A percentile compares a stretch with the other conserved stretches of the same genome.
phyloP scores from a whole-genome alignment of 2,329 filamentous ascomycete genomes.

The Cladosporium colombiae region DNA sequence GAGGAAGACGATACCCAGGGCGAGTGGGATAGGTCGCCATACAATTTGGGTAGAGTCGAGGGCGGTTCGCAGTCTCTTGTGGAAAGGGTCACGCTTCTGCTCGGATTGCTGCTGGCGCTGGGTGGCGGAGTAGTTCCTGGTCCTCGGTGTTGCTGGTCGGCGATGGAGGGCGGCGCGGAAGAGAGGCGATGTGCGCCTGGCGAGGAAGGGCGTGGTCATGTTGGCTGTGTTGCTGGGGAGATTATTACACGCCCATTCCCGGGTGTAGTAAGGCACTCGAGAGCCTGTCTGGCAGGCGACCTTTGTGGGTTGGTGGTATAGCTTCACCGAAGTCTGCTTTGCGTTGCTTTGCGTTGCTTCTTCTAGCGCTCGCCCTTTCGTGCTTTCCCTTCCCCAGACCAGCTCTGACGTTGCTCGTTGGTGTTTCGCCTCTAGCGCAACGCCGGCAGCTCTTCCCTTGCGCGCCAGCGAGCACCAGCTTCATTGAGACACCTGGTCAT shows the following conservation, averaged over 20 bases:
- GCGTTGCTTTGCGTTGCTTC: not conserved
- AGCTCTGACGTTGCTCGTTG: not conserved
- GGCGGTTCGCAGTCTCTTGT: constrained; percentile 9
- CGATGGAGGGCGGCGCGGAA: constrained; percentile 18
- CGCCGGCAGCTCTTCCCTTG: not conserved
- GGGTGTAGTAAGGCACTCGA: not conserved
- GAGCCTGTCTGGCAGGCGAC: not conserved
- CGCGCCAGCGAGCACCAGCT: not conserved
- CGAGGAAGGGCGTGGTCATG: constrained; percentile 11
- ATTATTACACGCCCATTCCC: constrained; percentile 3
- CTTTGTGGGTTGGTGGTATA: not conserved
- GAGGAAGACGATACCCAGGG: constrained; percentile 80
- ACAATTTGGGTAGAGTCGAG: constrained; percentile 16
- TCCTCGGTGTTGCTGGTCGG: not conserved
- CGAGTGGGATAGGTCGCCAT: constrained; percentile 90
- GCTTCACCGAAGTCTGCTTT: not conserved
- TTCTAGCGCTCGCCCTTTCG: not conserved
- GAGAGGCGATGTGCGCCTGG: constrained; percentile 16
- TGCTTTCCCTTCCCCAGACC: constrained; percentile 4
- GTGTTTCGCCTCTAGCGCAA: not conserved
- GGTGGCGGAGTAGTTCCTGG: constrained; percentile 5
- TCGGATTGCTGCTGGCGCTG: constrained; percentile 7
- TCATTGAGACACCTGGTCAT: constrained; percentile 10
- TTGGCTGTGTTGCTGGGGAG: not conserved
- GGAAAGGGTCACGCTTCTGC: constrained; percentile 13